phyloP scores from a whole-genome alignment of 148 eudicot species.

The Heliosperma pusillum region DNA sequence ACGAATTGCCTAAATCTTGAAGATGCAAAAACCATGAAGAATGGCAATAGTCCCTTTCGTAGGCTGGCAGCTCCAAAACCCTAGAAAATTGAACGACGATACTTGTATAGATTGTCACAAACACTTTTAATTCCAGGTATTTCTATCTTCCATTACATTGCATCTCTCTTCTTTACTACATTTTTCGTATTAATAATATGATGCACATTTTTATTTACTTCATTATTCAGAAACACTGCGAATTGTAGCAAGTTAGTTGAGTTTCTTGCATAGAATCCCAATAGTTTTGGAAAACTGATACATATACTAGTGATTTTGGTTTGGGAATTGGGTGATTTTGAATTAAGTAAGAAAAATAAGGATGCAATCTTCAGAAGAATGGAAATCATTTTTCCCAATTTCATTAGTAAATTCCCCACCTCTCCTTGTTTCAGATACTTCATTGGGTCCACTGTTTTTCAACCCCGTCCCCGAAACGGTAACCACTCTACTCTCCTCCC shows the following conservation, averaged over 20 bases:
- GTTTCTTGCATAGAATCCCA: not conserved
- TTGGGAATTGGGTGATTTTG: not conserved
- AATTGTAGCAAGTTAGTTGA: no score
- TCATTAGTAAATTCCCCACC: slow-evolving; percentile 22
- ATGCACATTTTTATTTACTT: no score
- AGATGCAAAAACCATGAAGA: no score
- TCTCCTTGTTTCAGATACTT: slow-evolving; percentile 14
- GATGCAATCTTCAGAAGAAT: slow-evolving; percentile 33
- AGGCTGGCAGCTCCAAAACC: not conserved
- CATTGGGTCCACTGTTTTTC: slow-evolving; percentile 27
- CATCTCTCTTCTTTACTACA: not conserved
- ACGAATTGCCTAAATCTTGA: no score
- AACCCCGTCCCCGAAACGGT: slow-evolving; percentile 23
- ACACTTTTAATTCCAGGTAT: not conserved
- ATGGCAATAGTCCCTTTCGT: not conserved
- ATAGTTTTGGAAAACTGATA: slow-evolving; percentile 4
- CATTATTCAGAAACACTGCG: no score
- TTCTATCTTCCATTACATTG: not conserved
- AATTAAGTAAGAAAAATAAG: not conserved
- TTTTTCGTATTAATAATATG: no score
- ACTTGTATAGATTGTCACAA: no score
- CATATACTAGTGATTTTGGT: not conserved
- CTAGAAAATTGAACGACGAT: not conserved
- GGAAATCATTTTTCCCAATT: slow-evolving; percentile 33
- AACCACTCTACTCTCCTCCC: slow-evolving; percentile 9